Conservation (phyloP, 2,329 filamentous ascomycete species). For the Cercospora janseana region DNA sequence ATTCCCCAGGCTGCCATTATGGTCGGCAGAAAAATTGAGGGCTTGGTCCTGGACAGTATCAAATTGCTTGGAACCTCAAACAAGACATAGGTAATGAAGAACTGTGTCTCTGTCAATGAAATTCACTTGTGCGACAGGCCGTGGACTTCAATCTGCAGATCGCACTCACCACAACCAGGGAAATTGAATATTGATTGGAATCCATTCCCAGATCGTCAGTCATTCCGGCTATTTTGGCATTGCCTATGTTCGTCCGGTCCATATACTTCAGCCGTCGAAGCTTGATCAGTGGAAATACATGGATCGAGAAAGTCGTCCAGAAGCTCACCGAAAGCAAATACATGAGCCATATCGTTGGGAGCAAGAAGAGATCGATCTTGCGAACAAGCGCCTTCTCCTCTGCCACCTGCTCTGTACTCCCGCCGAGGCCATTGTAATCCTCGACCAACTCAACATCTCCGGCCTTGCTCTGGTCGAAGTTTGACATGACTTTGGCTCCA, state of each 20-base stretch:
- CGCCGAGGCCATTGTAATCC: constrained; percentile 15
- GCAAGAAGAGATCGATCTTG: constrained; percentile 46
- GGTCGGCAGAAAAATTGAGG: constrained; percentile 51
- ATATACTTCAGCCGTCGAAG: too few species aligned
- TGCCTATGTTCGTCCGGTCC: constrained; percentile 44
- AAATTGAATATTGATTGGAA: constrained; percentile 52
- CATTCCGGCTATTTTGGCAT: constrained; percentile 55
- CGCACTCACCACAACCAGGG: constrained; percentile 46
- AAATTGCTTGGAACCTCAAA: constrained; percentile 57
- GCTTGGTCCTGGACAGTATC: constrained; percentile 50
- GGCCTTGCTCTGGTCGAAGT: constrained; percentile 22
- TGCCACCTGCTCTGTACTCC: constrained; percentile 24
- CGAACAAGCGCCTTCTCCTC: constrained; percentile 48
- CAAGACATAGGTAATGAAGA: constrained; percentile 47
- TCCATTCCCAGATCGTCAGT: constrained; percentile 46
- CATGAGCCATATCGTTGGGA: constrained; percentile 53
- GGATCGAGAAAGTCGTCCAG: too few species aligned
- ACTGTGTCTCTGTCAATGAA: constrained; percentile 31
- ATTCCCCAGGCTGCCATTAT: constrained; percentile 57
- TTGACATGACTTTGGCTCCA: too few species aligned
- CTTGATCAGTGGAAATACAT: too few species aligned
- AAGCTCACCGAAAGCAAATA: constrained; percentile 45
- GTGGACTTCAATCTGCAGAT: too few species aligned
- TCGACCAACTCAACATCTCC: constrained; percentile 29
- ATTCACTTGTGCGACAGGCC: too few species aligned